Evolutionary conservation across 2,329 filamentous ascomycete species (phyloP).

Genomic region (Curvularia lunata): DNA sequence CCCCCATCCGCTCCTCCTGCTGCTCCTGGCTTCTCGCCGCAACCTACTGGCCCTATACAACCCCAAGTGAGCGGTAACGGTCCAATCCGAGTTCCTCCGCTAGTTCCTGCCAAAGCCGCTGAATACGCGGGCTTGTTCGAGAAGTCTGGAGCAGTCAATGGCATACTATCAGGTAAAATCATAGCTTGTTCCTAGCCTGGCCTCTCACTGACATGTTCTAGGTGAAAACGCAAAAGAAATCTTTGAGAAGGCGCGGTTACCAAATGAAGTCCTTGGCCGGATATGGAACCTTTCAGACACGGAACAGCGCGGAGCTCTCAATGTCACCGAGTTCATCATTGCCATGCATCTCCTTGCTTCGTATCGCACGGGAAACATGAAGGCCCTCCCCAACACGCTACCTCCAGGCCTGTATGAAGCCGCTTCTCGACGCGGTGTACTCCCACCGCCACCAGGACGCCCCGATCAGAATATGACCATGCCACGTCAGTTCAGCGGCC

Average conservation of each 20-base stretch:
- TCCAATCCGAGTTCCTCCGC: slow-evolving; percentile 83
- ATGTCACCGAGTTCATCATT: slow-evolving; percentile 92
- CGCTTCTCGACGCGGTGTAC: slow-evolving; percentile 68
- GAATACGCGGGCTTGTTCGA: slow-evolving; percentile 93
- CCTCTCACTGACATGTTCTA: slow-evolving; percentile 34
- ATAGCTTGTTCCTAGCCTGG: no score
- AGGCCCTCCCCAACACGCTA: slow-evolving; percentile 77
- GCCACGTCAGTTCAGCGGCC: slow-evolving; percentile 81
- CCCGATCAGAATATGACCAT: slow-evolving; percentile 66
- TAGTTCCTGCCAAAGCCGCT: slow-evolving; percentile 85
- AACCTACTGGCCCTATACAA: slow-evolving; percentile 44
- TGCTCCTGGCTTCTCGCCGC: slow-evolving; percentile 54
- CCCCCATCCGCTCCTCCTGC: slow-evolving; percentile 58
- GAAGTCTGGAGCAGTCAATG: slow-evolving; percentile 79
- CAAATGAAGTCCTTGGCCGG: slow-evolving; percentile 87
- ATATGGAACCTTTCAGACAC: slow-evolving; percentile 97
- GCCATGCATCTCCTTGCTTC: slow-evolving; percentile 97
- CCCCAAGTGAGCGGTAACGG: slow-evolving; percentile 54
- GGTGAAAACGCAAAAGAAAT: slow-evolving; percentile 90
- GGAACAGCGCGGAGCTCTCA: slow-evolving; percentile 85
- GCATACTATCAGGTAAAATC: slow-evolving; percentile 69
- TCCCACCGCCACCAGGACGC: slow-evolving; percentile 51
- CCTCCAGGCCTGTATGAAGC: slow-evolving; percentile 90
- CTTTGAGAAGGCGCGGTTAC: slow-evolving; percentile 89
- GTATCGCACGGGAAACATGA: slow-evolving; percentile 82